Base-by-base conservation (phyloP, 108 stramenopile genomes). In the Cylindrotheca fusiformis region DNA sequence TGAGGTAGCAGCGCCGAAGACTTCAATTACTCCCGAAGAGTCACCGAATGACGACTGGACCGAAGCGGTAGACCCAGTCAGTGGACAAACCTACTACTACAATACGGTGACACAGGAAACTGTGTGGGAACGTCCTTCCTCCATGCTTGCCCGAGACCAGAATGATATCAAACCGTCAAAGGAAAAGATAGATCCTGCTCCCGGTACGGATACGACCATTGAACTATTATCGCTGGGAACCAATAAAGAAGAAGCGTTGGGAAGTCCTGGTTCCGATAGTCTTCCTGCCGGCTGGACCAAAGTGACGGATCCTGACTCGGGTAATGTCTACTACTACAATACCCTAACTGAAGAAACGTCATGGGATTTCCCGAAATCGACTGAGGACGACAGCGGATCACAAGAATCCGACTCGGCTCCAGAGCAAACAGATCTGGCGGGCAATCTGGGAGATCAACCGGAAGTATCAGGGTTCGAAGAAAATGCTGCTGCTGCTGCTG, bases 321-420 rank as follows among this genome's bases (percentile, higher is more conserved):
- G 81, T 2, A 32, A 69, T 10, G 28, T 45, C 32, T 82, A 81
- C 29, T 81, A 65, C 52, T 79, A 66, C 53, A 77, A 81, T 46
- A 63, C 56, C 4, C 19, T 20, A 28, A 26, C 14, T 1, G 41
- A 67, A 18, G 57, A 31, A 3, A 18, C 50, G 25, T 30, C 14
- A 2, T 41, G 24, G 32, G 25, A 17, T 20, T 10, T 19, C 5
- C 14, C 17, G 17, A 19, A 20, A 14, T 22, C 57, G 48, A 4
- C 18, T 25, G 4, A 52, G 3, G 22, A 52, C 1, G 46, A 47
- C 1, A 47, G 12, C 2, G 3, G n/a, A n/a, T n/a, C 2, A 52
- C 24, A 32, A 54, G 60, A 69, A 27, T n/a, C 19, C 4, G 52
- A 44, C 24, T 0, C 19, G 27, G 18, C 26, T 18, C 12, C 31